Percentiles rank a stretch among this genome's conserved stretches.
Evolutionary conservation across 106 monocot genomes (phyloP).

Genomic region (Acanthochlamys bracteata): DNA sequence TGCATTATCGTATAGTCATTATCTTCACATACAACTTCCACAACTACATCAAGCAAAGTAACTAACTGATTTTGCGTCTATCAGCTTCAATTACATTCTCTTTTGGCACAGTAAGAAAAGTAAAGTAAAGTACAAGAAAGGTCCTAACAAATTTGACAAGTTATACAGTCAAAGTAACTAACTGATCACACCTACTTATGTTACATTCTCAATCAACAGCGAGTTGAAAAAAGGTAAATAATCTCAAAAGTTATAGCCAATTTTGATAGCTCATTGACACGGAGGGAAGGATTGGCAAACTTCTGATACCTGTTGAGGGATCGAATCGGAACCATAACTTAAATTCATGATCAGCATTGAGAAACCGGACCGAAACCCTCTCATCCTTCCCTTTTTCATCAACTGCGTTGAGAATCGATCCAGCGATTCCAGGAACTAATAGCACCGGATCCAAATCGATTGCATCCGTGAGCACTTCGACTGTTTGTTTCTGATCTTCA

Average conservation of each 20-base stretch:
- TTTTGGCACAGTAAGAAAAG: no score
- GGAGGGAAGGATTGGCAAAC: neutral
- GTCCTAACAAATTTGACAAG: no score
- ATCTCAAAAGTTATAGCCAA: neutral
- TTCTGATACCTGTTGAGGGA: slow-evolving; percentile 34
- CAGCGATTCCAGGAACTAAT: slow-evolving; percentile 65
- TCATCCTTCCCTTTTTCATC: slow-evolving; percentile 45
- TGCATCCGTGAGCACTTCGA: slow-evolving; percentile 24
- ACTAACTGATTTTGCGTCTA: neutral
- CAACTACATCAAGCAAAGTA: neutral
- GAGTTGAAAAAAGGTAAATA: neutral
- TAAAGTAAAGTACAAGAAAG: no score
- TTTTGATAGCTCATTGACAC: no score
- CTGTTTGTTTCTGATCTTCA: slow-evolving; percentile 28
- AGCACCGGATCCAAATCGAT: slow-evolving; percentile 58
- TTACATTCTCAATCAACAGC: neutral
- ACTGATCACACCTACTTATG: neutral
- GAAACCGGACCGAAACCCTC: slow-evolving; percentile 6
- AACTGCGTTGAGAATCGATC: slow-evolving; percentile 45
- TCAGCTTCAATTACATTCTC: neutral
- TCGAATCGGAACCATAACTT: slow-evolving; percentile 66
- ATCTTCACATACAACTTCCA: no score
- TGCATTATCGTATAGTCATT: no score
- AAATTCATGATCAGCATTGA: slow-evolving; percentile 8
- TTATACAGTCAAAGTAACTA: neutral